Percentiles rank a stretch among this genome's conserved stretches.
Conservation (phyloP, 2,329 filamentous ascomycete genomes). For the Colletotrichum orchidophilum region DNA sequence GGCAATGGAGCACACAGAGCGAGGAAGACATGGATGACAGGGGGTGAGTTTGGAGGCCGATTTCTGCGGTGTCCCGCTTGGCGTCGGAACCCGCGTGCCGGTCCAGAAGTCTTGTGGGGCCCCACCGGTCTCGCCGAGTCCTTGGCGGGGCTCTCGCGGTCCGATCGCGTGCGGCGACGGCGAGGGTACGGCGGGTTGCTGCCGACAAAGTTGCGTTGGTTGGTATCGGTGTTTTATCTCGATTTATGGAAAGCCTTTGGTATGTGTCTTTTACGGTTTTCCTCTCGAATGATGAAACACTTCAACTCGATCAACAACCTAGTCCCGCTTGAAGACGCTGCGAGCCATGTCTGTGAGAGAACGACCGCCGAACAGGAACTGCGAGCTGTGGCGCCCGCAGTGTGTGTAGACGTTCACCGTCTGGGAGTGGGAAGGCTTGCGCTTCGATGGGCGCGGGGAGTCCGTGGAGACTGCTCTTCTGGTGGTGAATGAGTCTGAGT, state of each 20-base stretch:
- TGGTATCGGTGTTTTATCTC: background rate
- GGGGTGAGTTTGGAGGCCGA: background rate
- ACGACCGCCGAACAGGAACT: slow-evolving; percentile 61
- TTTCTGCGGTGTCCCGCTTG: slow-evolving; percentile 17
- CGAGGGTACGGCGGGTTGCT: background rate
- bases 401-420: slow-evolving; percentile 63
- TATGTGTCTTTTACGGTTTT: background rate
- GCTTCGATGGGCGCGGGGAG: slow-evolving; percentile 36
- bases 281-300: background rate
- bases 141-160: slow-evolving; percentile 18
- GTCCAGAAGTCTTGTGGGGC: background rate
- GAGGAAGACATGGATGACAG: background rate
- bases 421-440: slow-evolving; percentile 45
- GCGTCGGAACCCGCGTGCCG: slow-evolving; percentile 10
- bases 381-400: slow-evolving; percentile 64
- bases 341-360: slow-evolving; percentile 55
- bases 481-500: slow-evolving; percentile 34
- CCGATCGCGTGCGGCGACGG: slow-evolving; percentile 16
- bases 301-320: background rate
- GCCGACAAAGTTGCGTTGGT: background rate
- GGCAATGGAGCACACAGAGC: background rate
- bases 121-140: background rate
- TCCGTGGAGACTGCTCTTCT: slow-evolving; percentile 29
- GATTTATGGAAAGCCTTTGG: background rate
- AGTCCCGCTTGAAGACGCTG: slow-evolving; percentile 46